Percentiles rank a stretch among this genome's conserved stretches.
Evolutionary conservation across 257 asterid species (phyloP).

Genomic region (Marsdenia floribunda): DNA sequence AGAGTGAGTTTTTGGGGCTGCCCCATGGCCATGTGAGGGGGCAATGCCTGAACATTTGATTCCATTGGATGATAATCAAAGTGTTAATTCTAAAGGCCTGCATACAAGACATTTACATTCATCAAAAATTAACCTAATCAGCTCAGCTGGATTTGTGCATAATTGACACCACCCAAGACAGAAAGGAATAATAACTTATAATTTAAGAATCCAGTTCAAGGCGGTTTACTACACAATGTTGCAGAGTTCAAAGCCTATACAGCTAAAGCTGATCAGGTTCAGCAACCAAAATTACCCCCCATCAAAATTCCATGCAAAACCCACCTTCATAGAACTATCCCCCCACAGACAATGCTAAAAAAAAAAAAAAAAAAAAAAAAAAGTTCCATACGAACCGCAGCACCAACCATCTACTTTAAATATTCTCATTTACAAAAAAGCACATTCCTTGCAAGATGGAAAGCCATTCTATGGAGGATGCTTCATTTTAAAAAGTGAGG

Average conservation of each 20-base stretch:
- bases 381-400: background rate
- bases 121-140: background rate
- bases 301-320: background rate
- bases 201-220: background rate
- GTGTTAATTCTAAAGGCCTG: background rate
- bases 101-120: background rate
- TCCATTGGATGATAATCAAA: no score
- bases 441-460: slow-evolving; percentile 18
- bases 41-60: no score
- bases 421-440: slow-evolving; percentile 30
- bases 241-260: slow-evolving; percentile 1
- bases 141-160: background rate
- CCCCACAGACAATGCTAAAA: background rate
- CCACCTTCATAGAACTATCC: background rate
- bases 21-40: no score
- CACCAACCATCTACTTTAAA: slow-evolving; percentile 2
- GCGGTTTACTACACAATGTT: background rate
- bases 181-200: no score
- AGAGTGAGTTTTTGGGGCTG: no score
- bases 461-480: slow-evolving; percentile 4
- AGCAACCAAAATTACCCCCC: slow-evolving; percentile 9
- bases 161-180: background rate
- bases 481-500: slow-evolving; percentile 69
- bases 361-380: background rate
- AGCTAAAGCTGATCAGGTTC: background rate